Evolutionary conservation across 768 basidiomycete genomes (phyloP), one percentile per base, ranked within the genome.

Genomic region (Kwoniella heveanensis): DNA sequence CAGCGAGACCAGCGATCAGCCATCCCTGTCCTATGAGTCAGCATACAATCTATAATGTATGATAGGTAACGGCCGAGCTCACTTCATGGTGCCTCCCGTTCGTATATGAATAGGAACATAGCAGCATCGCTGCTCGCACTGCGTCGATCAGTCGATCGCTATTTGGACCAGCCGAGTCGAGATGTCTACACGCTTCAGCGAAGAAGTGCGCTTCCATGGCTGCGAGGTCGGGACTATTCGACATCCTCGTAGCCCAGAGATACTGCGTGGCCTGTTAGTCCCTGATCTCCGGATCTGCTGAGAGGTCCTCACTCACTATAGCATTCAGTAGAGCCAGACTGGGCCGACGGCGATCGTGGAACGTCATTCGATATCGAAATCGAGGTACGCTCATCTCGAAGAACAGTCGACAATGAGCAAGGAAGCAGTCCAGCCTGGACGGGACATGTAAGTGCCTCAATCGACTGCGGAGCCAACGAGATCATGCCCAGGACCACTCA

Each of bases 381-480:
- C 75, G 60, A 29, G 75, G 75, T 19, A 77, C 50, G 37, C 68
- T 70, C 67, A 77, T 70, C 24, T 77, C 72, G 54, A 77, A 74
- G 61, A 77, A 74, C 17, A 77, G 50, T 6, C 70, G 54, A 21
- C 61, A 68, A 49, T 74, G 71, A 13, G 66, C 61, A 8, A 77
- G 48, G 60, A 74, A 77, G 32, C 56, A 53, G 25, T 68, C 67
- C 5, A 77, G 51, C 6, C 75, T 77, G 39, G 3, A 44, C 19
- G 17, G 9, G 39, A 53, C 4, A 53, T 2, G 6, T 32, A 7
- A 10, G 36, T 22, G 32, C 13, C 21, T 60, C 29, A 59, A 57
- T 54, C 49, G 62, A 19, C 13, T 36, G 44, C 51, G 21, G 30
- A 19, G 46, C 26, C 13, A 3, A 25, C 24, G 13, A 19, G 13